Conservation (phyloP, 2,329 filamentous ascomycete species). For the Talaromyces sp. region DNA sequence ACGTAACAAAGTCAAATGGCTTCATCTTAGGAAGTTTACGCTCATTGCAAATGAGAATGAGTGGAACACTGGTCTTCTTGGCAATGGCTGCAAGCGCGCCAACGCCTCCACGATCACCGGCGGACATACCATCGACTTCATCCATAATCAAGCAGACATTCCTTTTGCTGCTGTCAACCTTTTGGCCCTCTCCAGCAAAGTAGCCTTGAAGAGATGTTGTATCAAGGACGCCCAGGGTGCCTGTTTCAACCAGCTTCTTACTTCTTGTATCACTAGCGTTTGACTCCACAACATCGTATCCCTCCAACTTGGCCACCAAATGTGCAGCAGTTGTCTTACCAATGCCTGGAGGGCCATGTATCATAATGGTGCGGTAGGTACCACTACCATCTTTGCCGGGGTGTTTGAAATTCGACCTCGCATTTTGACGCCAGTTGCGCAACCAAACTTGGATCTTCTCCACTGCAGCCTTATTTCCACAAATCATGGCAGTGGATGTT, state of each 20-base stretch:
- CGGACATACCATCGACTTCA: conserved; percentile 98
- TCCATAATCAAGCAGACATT: conserved; percentile 98
- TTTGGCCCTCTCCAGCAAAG: conserved; percentile 81
- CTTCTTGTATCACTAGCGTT: conserved; percentile 96
- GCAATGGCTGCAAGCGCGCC: conserved; percentile 91
- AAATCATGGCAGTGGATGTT: conserved; percentile 80
- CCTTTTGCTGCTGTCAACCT: conserved; percentile 79
- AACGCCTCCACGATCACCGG: conserved; percentile 92
- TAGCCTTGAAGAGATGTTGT: conserved; percentile 91
- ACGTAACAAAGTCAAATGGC: conserved; percentile 86
- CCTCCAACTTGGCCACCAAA: conserved; percentile 87
- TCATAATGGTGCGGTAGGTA: conserved; percentile 82
- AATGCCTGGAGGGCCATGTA: conserved; percentile 93
- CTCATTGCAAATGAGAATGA: conserved; percentile 98
- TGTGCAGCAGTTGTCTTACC: conserved; percentile 98
- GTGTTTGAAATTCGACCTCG: conserved; percentile 79
- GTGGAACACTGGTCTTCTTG: conserved; percentile 90
- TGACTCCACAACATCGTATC: conserved; percentile 90
- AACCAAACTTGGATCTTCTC: conserved; percentile 91
- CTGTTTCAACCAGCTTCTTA: conserved; percentile 90
- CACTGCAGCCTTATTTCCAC: conserved; percentile 88
- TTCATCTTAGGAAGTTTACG: conserved; percentile 94
- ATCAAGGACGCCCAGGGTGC: conserved; percentile 86
- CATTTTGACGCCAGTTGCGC: conserved; percentile 75
- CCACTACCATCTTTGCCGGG: conserved; percentile 84